Percentiles rank a stretch among this genome's conserved stretches.
Conservation (phyloP, 352 stramenopile species). For the Globisporangium spinosum region DNA sequence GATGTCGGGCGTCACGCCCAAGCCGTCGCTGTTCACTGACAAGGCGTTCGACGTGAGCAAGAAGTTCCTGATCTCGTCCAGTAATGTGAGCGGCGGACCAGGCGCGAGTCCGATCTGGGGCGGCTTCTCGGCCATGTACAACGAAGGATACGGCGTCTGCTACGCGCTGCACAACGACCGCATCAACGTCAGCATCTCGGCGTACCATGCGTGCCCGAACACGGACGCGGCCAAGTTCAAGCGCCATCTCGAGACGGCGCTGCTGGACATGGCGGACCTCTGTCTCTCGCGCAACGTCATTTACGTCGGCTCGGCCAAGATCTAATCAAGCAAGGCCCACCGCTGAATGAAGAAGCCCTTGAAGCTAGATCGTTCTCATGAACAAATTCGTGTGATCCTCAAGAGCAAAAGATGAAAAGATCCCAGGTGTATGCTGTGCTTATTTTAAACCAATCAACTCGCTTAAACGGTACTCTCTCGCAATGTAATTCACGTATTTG, state of each 20-base stretch:
- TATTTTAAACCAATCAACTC: conserved; percentile 28
- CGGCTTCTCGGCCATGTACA: conserved; percentile 94
- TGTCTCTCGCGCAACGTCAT: conserved; percentile 88
- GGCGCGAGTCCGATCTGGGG: conserved; percentile 95
- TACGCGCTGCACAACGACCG: conserved; percentile 94
- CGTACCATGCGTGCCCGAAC: conserved; percentile 77
- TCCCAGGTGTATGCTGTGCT: background rate
- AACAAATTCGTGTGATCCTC: background rate
- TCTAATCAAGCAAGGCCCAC: conserved; percentile 31
- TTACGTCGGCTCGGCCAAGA: conserved; percentile 87
- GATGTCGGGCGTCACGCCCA: conserved; percentile 85
- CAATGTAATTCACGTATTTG: background rate
- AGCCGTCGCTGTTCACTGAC: conserved; percentile 92
- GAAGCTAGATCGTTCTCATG: too few relatives aligned
- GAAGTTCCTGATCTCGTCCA: conserved; percentile 94
- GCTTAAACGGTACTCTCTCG: background rate
- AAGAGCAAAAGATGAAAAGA: conserved; percentile 1
- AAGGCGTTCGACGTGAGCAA: conserved; percentile 91
- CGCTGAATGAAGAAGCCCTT: background rate
- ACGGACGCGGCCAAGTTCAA: conserved; percentile 86
- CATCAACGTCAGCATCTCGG: conserved; percentile 95
- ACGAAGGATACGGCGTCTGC: conserved; percentile 94
- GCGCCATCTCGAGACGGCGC: conserved; percentile 89
- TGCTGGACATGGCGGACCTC: conserved; percentile 95
- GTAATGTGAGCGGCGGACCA: conserved; percentile 91